These are phyloP conservation scores for Blastobotrys illinoisensis DNA, from an alignment of 1,139 yeast species.

Conservation along the genomic window DNA sequence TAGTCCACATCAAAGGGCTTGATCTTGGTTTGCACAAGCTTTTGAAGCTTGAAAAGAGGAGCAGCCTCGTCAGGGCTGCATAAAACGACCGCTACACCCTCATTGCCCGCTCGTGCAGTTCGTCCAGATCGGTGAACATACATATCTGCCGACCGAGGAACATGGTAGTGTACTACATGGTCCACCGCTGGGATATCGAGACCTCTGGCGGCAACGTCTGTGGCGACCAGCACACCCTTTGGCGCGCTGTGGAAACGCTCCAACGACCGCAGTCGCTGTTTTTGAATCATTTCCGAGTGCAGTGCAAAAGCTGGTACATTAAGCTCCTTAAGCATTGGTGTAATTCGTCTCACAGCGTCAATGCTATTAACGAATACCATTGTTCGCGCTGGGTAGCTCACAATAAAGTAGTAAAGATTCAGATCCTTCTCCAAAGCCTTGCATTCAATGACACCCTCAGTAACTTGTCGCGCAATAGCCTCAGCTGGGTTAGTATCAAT, in stretches of 20 bases:
- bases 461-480: conserved; percentile 65
- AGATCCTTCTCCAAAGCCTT: conserved; percentile 86
- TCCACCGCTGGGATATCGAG: conserved; percentile 86
- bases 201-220: conserved; percentile 99
- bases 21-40: conserved; percentile 48
- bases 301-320: conserved; percentile 71
- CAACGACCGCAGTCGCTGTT: conserved; percentile 78
- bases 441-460: conserved; percentile 89
- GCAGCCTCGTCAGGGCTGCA: conserved; percentile 90
- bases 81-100: conserved; percentile 88
- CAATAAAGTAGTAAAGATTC: conserved; percentile 77
- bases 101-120: conserved; percentile 92
- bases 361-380: conserved; percentile 91
- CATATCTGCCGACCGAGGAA: conserved; percentile 91
- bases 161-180: conserved; percentile 93
- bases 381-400: conserved; percentile 85
- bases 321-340: conserved; percentile 66
- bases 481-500: conserved; percentile 88
- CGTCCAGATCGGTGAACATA: conserved; percentile 96
- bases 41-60: conserved; percentile 71
- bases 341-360: conserved; percentile 83
- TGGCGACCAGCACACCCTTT: conserved; percentile 72
- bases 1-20: conserved; percentile 71
- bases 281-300: conserved; percentile 94
- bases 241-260: conserved; percentile 51